Percentiles rank a stretch among this genome's conserved stretches.
Evolutionary conservation across 768 basidiomycete genomes (phyloP).

Genomic region (Mrakia blollopis): DNA sequence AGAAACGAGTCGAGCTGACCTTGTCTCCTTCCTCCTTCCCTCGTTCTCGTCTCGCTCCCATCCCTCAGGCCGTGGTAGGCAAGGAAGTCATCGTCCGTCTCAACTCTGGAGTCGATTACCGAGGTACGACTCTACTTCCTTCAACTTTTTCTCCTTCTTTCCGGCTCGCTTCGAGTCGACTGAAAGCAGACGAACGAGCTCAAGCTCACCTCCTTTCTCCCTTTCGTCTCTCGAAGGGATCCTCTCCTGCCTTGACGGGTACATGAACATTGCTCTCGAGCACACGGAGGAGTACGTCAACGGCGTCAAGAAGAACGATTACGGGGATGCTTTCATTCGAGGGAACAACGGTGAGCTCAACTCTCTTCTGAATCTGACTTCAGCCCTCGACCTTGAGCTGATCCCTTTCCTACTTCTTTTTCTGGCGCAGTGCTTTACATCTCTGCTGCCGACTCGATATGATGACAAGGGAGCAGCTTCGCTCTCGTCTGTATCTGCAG

Average conservation of each 20-base stretch:
- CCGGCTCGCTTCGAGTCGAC: neutral
- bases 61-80: slow-evolving; percentile 63
- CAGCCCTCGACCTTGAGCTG: slow-evolving; percentile 14
- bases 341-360: slow-evolving; percentile 74
- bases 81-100: slow-evolving; percentile 88
- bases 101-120: slow-evolving; percentile 87
- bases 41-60: neutral
- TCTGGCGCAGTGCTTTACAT: slow-evolving; percentile 63
- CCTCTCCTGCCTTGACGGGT: slow-evolving; percentile 91
- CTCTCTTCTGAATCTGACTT: neutral
- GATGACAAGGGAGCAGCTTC: neutral
- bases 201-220: neutral
- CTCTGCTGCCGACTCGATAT: slow-evolving; percentile 50
- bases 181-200: neutral
- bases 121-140: slow-evolving; percentile 54
- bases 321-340: slow-evolving; percentile 92
- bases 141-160: neutral
- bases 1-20: slow-evolving; percentile 8
- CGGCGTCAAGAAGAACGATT: slow-evolving; percentile 76
- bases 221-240: slow-evolving; percentile 55
- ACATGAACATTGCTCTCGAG: slow-evolving; percentile 98
- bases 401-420: neutral
- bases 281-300: slow-evolving; percentile 94
- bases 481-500: too few relatives aligned
- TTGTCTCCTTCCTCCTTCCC: neutral